phyloP scores from a whole-genome alignment of 139 green algal genomes.

The Nannochloris sp. region DNA sequence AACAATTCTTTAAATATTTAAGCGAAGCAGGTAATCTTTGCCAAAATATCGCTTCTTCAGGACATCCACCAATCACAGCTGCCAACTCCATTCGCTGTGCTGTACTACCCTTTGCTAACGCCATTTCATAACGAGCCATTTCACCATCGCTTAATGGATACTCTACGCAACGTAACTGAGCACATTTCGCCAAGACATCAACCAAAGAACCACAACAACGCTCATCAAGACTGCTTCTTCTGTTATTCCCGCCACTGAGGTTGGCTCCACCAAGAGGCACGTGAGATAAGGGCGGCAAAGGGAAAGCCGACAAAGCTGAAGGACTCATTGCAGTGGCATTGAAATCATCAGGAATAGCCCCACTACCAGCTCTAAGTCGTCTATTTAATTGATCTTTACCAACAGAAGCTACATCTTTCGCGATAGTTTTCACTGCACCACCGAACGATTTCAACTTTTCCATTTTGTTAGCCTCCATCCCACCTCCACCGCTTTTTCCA shows the following conservation, averaged over 20 bases:
- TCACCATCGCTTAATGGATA: conserved; percentile 48
- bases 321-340: too few relatives aligned
- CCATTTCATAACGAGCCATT: conserved; percentile 37
- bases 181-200: conserved; percentile 23
- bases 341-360: too few relatives aligned
- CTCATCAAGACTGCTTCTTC: conserved; percentile 12
- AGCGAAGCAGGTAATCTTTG: conserved; percentile 54
- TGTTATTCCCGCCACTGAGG: background rate
- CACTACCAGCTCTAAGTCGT: background rate
- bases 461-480: too few relatives aligned
- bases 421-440: conserved; percentile 3
- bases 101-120: conserved; percentile 1
- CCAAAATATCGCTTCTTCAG: conserved; percentile 59
- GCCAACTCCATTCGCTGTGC: conserved; percentile 35
- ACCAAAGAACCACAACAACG: conserved; percentile 9
- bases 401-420: conserved; percentile 6
- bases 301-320: too few relatives aligned
- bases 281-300: too few relatives aligned
- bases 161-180: conserved; percentile 16
- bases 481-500: too few relatives aligned
- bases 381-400: conserved; percentile 17
- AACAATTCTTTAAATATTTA: conserved; percentile 17
- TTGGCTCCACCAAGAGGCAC: background rate
- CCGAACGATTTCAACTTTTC: conserved; percentile 11
- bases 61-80: conserved; percentile 22